These are phyloP conservation scores for Fusarium sp. DNA, from an alignment of 2,329 filamentous ascomycete species.

Conservation along the genomic window DNA sequence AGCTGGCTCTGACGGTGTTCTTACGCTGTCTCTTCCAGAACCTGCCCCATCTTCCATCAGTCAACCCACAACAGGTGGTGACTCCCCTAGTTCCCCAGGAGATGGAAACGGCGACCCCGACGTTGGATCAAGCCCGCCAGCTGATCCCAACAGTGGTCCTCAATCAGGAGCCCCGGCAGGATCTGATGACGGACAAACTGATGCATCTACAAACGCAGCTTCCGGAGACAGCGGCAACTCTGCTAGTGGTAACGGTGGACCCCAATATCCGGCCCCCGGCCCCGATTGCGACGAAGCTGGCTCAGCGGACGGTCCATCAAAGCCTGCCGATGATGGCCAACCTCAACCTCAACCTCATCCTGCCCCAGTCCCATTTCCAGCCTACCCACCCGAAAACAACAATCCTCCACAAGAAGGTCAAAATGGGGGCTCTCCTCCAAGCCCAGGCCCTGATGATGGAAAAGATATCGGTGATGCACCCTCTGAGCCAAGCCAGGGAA, in stretches of 20 bases:
- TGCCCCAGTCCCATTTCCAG: not conserved
- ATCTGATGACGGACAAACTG: not conserved
- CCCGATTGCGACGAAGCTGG: not conserved
- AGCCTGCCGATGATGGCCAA: not conserved
- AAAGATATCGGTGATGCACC: not conserved
- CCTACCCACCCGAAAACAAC: not conserved
- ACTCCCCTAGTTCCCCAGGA: not conserved
- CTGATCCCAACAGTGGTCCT: not conserved
- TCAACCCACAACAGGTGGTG: not conserved
- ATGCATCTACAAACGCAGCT: not conserved
- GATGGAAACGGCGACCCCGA: constrained; percentile 3
- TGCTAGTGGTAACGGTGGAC: not conserved
- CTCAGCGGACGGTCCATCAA: not conserved
- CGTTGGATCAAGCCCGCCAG: constrained; percentile 2
- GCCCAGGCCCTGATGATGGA: not conserved
- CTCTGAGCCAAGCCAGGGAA: not conserved
- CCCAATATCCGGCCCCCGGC: not conserved
- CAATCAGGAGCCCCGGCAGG: not conserved
- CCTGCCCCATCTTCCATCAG: constrained; percentile 29
- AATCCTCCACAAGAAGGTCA: constrained; percentile 1
- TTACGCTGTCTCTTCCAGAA: constrained; percentile 50
- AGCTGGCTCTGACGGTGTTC: constrained; percentile 52
- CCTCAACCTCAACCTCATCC: constrained; percentile 10
- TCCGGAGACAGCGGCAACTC: not conserved
- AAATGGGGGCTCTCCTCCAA: not conserved